Base-by-base conservation (phyloP, 148 eudicot genomes). In the Fagopyrum esculentum region DNA sequence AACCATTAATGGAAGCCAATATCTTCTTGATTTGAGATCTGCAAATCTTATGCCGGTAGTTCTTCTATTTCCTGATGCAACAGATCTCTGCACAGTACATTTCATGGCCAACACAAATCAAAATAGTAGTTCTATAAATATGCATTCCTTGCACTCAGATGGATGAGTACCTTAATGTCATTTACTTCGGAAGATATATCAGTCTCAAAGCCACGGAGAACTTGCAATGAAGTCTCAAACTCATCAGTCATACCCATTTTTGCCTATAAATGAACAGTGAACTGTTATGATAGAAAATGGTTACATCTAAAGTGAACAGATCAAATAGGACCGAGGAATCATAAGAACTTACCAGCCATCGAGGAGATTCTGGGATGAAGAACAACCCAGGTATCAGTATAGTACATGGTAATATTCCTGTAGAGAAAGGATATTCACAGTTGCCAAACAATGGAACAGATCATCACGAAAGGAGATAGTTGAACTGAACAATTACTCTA, bases 361-460 rank as follows among this genome's bases (percentile, higher is more conserved):
- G 85, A 75, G 98, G 98, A 77, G 98, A 95, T 84, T 95, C 98
- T 22, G 97, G 98, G 72, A 95, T 85, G 85, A 95, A 95, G 85
- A 95, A 95, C 57, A 95, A 88, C 44, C 98, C 96, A 76, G 98
- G 98, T 69, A 95, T 92, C 85, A 95, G 83, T 59, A 92, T 56
- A 16, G 87, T 83, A 80, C 98, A 95, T 50, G 98, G 98, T 80
- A 95, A 78, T 30, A 78, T 85, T 83, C 98, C 98, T 95, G 93
- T 26, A 73, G 1, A 78, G 83, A 61, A 30, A 82, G 12, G 61
- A 74, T 64, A 30, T 30, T 6, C 13, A 16, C 54, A 71, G 22
- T 17, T 71, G 26, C 30, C 9, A 4, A 59, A 10, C 44, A n/a
- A 0, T 9, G 29, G 44, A 9, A 16, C 26, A 11, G 29, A 26